Evolutionary conservation across 148 eudicot genomes (phyloP).

Genomic region (Diospyros lotus): DNA sequence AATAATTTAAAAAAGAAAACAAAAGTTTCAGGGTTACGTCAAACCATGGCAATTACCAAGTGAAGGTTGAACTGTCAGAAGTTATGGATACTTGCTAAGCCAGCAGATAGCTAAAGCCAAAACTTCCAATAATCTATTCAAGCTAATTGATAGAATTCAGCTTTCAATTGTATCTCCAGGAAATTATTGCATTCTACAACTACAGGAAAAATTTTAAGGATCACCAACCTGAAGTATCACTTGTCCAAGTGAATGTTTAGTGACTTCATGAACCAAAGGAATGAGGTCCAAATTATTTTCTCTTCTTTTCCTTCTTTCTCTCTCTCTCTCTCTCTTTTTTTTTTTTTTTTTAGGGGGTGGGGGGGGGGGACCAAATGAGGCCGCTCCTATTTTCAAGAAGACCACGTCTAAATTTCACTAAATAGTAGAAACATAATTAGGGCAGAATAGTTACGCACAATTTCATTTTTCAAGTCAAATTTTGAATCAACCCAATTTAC

Average conservation of each 20-base stretch:
- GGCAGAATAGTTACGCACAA: neutral
- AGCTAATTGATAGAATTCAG: slow-evolving; percentile 2
- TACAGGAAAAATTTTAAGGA: neutral
- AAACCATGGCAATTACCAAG: neutral
- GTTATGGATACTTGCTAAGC: neutral
- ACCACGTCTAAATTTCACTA: neutral
- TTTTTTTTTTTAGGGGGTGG: too few relatives aligned
- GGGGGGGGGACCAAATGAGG: neutral
- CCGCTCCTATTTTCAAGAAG: neutral
- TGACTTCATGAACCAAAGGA: too few relatives aligned
- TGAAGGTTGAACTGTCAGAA: neutral
- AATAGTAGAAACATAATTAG: neutral
- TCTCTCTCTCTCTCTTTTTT: too few relatives aligned
- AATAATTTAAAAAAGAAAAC: too few relatives aligned
- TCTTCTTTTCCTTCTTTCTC: too few relatives aligned
- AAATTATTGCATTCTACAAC: neutral
- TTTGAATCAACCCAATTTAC: neutral
- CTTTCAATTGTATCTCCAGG: neutral
- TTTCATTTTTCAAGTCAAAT: neutral
- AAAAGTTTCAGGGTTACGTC: neutral
- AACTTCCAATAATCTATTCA: neutral
- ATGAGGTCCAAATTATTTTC: too few relatives aligned
- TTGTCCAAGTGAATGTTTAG: neutral
- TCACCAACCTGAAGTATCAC: neutral
- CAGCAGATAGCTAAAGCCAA: neutral